Percentiles rank a stretch among this genome's conserved stretches.
Conservation (phyloP, 1,284 basidiomycete genomes). For the Athelia sp. region DNA sequence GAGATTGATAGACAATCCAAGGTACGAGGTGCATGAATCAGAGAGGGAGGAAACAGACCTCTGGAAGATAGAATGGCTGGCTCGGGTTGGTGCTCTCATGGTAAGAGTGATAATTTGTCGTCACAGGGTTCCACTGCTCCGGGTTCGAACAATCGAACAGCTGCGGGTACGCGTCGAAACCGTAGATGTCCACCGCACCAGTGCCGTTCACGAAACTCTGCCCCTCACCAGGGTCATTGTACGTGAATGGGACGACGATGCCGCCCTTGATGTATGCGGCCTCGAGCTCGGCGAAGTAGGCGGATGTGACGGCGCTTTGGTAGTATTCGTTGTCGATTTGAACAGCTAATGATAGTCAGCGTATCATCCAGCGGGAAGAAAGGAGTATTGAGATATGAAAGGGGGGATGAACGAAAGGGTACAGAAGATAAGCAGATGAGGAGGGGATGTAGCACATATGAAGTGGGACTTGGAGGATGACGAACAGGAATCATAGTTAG, state of each 20-base stretch:
- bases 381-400: too few species aligned
- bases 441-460: too few species aligned
- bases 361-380: too few species aligned
- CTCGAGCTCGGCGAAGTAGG: conserved; percentile 66
- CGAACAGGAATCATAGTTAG: not conserved
- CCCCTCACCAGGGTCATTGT: conserved; percentile 61
- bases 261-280: conserved; percentile 45
- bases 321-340: conserved; percentile 80
- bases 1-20: too few species aligned
- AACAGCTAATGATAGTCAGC: too few species aligned
- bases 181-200: conserved; percentile 50
- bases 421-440: too few species aligned
- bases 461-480: too few species aligned
- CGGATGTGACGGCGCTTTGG: conserved; percentile 44
- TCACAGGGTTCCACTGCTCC: conserved; percentile 21
- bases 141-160: conserved; percentile 28
- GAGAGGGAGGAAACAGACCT: conserved; percentile 15
- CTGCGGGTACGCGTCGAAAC: conserved; percentile 27
- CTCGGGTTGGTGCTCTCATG: conserved; percentile 13
- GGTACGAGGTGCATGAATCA: not conserved
- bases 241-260: conserved; percentile 69
- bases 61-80: conserved; percentile 25
- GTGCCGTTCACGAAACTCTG: conserved; percentile 68
- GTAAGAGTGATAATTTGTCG: conserved; percentile 21
- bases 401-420: too few species aligned